A percentile compares a stretch with the other conserved stretches of the same genome.
phyloP scores from a whole-genome alignment of 2,329 filamentous ascomycete species.

The Exophiala bonariae region DNA sequence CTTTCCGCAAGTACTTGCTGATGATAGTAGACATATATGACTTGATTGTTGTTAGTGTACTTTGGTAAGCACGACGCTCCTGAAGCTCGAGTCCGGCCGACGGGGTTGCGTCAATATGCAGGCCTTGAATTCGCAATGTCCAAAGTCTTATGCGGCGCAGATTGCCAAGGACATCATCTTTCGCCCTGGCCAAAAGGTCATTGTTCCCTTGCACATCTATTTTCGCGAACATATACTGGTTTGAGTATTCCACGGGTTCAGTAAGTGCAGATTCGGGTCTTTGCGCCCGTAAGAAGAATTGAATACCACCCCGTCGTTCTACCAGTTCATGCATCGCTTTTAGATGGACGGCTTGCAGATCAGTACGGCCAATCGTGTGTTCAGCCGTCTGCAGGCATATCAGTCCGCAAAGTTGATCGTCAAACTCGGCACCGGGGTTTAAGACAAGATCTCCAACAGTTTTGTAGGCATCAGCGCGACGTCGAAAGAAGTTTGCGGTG shows the following conservation, averaged over 20 bases:
- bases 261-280: not conserved
- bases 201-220: not conserved
- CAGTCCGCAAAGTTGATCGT: slow-evolving; percentile 3
- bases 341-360: not conserved
- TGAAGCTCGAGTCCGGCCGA: not conserved
- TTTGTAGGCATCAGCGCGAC: slow-evolving; percentile 2
- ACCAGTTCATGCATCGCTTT: slow-evolving; percentile 2
- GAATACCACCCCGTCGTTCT: not conserved
- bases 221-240: not conserved
- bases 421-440: not conserved
- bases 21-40: not conserved
- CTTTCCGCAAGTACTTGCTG: not conserved
- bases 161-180: not conserved
- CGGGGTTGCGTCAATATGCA: not conserved
- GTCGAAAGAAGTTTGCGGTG: slow-evolving; percentile 1
- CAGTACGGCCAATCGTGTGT: not conserved
- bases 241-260: not conserved
- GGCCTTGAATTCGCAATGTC: not conserved
- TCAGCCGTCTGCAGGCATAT: not conserved
- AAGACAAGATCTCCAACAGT: not conserved
- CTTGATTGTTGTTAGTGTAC: not conserved
- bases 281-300: not conserved
- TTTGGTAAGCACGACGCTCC: not conserved
- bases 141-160: not conserved
- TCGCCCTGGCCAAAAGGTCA: not conserved